Base-by-base conservation (phyloP, 208 protist species). In the Strigomonas culicis region DNA sequence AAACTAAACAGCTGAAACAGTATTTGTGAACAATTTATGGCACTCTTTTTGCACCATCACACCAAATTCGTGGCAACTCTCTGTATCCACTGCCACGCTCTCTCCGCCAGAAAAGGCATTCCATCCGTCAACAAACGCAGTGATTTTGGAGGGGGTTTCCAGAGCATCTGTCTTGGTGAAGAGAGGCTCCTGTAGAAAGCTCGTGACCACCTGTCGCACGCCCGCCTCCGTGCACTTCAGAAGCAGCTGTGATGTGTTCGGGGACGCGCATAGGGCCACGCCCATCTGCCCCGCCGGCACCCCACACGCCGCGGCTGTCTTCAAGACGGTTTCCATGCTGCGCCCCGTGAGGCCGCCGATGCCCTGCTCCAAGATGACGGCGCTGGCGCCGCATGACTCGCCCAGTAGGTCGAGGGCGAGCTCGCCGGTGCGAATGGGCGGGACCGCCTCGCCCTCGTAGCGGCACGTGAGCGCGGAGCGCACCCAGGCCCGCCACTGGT, bases 301-400 rank as follows among this genome's bases (percentile, higher is more conserved):
- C 24, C 86, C 86, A 21, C 82, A 87, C 2, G 90, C 73, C 8
- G 80, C 34, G n/a, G 79, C 76, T 19, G 84, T 92, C 61, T 93
- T 93, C 31, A 76, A 32, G 1, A 67, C 70, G n/a, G 87, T 93
- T 70, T 96, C 86, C 31, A 96, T 62, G 83, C 83, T 89, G 11
- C 90, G 79, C 31, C 82, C 77, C 2, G 77, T 83, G 4, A 91
- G 63, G 0, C 85, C 86, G 0, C 13, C 34, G 15, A 75, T 61
- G 31, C 77, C 84, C 44, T 87, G 80, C 53, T 96, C 86, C 67
- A 72, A 84, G 34, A 96, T 74, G 0, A 88, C 77, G 13, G 49
- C 11, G n/a, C 61, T 44, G 28, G 69, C 78, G 13, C 81, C 80
- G 41, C 68, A 68, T 17, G 71, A 64, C 41, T 79, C 77, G 22